Percentiles rank a stretch among this genome's conserved stretches.
phyloP scores from a whole-genome alignment of 83 land plant species.

The Thuja plicata region DNA sequence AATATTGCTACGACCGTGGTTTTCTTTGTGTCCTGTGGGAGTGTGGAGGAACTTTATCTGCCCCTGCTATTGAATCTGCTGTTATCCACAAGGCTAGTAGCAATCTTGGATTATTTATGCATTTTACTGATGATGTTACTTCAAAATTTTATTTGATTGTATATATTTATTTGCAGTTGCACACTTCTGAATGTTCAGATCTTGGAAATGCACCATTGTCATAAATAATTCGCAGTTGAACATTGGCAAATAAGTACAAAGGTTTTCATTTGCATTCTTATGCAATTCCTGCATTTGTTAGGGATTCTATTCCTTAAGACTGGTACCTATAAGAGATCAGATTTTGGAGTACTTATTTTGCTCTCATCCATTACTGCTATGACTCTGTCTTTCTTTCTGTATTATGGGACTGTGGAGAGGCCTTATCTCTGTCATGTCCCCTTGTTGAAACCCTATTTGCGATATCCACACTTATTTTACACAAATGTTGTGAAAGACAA shows the following conservation, averaged over 20 bases:
- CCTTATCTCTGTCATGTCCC: no score
- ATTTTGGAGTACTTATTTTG: slow-evolving; percentile 24
- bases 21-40: slow-evolving; percentile 93
- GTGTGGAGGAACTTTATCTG: slow-evolving; percentile 92
- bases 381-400: slow-evolving; percentile 78
- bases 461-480: no score
- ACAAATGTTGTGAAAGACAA: no score
- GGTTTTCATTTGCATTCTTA: background rate
- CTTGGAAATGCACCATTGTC: background rate
- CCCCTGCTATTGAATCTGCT: slow-evolving; percentile 89
- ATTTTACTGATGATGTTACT: background rate
- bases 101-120: background rate
- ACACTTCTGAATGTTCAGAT: background rate
- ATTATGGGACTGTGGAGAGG: slow-evolving; percentile 92
- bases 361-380: slow-evolving; percentile 85
- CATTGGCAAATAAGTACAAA: background rate
- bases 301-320: background rate
- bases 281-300: background rate
- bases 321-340: background rate
- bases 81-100: slow-evolving; percentile 88
- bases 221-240: background rate
- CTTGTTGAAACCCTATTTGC: no score
- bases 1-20: slow-evolving; percentile 92
- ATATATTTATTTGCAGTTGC: background rate
- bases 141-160: slow-evolving; percentile 9